Conservation (phyloP, 345 rosid species). For the Lepidium africanum region DNA sequence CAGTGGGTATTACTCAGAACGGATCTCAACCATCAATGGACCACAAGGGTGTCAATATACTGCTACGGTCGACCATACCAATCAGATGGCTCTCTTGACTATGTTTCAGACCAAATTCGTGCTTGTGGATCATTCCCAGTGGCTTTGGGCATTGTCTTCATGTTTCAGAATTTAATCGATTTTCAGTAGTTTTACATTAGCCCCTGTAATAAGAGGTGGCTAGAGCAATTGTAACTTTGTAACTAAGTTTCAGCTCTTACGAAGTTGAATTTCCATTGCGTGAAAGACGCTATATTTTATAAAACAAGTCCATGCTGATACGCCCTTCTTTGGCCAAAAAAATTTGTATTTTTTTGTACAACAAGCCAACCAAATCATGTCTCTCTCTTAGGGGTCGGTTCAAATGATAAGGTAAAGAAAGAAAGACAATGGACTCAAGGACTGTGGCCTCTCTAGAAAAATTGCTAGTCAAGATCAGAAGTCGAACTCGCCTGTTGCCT, state of each 20-base stretch:
- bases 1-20: neutral
- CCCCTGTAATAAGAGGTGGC: neutral
- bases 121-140: constrained; percentile 33
- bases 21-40: constrained; percentile 6
- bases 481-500: constrained; percentile 94
- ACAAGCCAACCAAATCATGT: constrained; percentile 34
- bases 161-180: constrained; percentile 2
- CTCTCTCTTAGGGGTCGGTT: constrained; percentile 28
- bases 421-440: constrained; percentile 23
- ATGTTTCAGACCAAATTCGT: constrained; percentile 42
- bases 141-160: neutral
- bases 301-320: constrained; percentile 1
- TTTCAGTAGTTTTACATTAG: neutral
- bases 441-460: constrained; percentile 4
- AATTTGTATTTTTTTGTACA: constrained; percentile 58
- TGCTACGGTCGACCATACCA: constrained; percentile 11
- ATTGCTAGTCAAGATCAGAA: constrained; percentile 42
- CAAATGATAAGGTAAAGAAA: constrained; percentile 12
- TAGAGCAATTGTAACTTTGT: neutral
- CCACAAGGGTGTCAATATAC: constrained; percentile 21
- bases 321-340: constrained; percentile 21
- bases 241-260: neutral
- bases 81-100: constrained; percentile 26
- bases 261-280: neutral
- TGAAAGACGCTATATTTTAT: neutral